Conservation (phyloP, 2,329 filamentous ascomycete genomes). For the Diaporthe ampelina region DNA sequence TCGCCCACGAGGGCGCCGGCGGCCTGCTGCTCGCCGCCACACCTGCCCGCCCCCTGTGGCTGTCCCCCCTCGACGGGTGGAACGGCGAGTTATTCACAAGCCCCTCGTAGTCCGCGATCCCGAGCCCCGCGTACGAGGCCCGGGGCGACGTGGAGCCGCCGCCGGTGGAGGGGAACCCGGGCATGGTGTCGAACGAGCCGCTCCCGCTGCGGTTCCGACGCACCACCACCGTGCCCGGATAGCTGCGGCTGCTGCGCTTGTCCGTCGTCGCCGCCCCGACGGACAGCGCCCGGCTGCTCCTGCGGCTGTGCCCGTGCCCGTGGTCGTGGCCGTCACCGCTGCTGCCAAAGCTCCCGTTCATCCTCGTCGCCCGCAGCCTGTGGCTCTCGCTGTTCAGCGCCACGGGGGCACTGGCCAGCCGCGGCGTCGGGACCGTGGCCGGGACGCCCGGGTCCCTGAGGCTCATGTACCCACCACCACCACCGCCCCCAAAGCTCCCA, state of each 20-base stretch:
- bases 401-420: background rate
- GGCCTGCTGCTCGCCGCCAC: background rate
- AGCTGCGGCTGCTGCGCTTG: background rate
- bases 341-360: conserved; percentile 28
- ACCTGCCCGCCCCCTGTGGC: background rate
- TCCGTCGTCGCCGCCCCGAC: background rate
- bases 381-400: conserved; percentile 37
- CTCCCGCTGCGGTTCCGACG: conserved; percentile 3
- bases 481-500: background rate
- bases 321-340: background rate
- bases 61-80: conserved; percentile 52
- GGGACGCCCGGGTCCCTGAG: conserved; percentile 24
- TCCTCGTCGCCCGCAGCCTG: conserved; percentile 22
- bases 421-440: conserved; percentile 1
- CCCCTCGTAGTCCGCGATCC: conserved; percentile 50
- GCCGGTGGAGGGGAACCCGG: background rate
- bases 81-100: conserved; percentile 53
- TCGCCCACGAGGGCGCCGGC: conserved; percentile 43
- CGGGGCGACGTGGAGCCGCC: background rate
- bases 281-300: conserved; percentile 23
- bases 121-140: conserved; percentile 46
- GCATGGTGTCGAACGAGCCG: background rate
- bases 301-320: background rate
- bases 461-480: conserved; percentile 29
- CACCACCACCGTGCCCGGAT: background rate